Evolutionary conservation across 257 asterid genomes (phyloP).

Genomic region (Primulina eburnea): DNA sequence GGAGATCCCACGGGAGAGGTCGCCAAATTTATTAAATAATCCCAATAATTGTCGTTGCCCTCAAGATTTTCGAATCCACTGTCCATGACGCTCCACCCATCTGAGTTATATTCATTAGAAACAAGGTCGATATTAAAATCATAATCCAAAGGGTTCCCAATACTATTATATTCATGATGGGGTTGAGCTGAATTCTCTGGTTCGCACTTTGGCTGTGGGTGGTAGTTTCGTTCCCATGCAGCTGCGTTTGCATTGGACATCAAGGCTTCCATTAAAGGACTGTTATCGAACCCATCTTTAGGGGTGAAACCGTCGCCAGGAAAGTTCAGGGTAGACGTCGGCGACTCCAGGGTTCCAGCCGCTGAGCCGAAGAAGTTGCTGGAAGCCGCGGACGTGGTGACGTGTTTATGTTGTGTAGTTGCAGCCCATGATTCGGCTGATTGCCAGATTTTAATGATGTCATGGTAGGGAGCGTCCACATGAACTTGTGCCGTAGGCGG

Average conservation of each 20-base stretch:
- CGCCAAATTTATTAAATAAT: neutral
- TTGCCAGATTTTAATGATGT: slow-evolving; percentile 41
- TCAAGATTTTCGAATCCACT: neutral
- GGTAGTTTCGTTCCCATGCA: neutral
- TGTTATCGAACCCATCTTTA: neutral
- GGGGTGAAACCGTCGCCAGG: neutral
- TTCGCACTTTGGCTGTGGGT: too few relatives aligned
- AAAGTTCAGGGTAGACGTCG: slow-evolving; percentile 4
- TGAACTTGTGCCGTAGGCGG: neutral
- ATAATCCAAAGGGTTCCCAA: neutral
- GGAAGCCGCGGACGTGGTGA: slow-evolving; percentile 14
- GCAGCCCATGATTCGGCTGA: slow-evolving; percentile 26
- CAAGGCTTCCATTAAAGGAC: neutral
- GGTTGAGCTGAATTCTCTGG: too few relatives aligned
- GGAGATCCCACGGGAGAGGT: neutral
- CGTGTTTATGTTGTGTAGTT: neutral
- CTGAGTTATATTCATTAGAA: neutral
- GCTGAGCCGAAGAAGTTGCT: slow-evolving; percentile 8
- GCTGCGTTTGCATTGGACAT: neutral
- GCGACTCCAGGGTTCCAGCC: neutral
- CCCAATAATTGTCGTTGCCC: neutral
- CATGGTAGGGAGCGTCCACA: slow-evolving; percentile 20
- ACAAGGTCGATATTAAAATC: neutral
- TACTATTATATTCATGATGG: too few relatives aligned
- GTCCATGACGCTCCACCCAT: neutral